Evolutionary conservation across 2,329 filamentous ascomycete species (phyloP).

Genomic region (Fusarium luffae): DNA sequence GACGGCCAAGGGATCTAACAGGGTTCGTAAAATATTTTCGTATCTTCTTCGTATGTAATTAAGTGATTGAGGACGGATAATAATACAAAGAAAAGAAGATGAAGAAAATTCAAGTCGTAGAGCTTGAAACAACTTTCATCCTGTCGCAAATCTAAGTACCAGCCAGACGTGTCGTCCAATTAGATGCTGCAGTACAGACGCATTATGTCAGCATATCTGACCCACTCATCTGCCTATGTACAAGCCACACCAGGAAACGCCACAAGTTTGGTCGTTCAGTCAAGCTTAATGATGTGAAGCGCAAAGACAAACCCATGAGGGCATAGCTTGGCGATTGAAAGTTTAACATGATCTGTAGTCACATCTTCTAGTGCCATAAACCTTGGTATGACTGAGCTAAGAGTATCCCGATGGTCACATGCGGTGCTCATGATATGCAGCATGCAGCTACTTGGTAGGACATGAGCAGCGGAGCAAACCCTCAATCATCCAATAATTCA

Average conservation of each 20-base stretch:
- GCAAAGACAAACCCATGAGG: conserved; percentile 8
- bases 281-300: conserved; percentile 2
- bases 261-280: conserved; percentile 1
- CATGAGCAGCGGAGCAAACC: neutral
- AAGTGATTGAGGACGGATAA: no score
- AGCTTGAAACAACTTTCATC: conserved; percentile 19
- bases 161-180: conserved; percentile 31
- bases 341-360: neutral
- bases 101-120: conserved; percentile 9
- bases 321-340: neutral
- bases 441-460: conserved; percentile 18
- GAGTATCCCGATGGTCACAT: conserved; percentile 4
- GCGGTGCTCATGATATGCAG: conserved; percentile 26
- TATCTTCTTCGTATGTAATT: neutral
- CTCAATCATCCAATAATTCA: neutral
- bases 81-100: neutral
- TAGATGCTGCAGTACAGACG: neutral
- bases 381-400: neutral
- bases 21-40: neutral
- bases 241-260: conserved; percentile 16
- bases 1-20: conserved; percentile 3
- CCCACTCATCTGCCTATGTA: conserved; percentile 2
- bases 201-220: conserved; percentile 37
- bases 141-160: conserved; percentile 40
- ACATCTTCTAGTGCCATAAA: neutral